These are phyloP conservation scores for Paraconiothyrium brasiliense DNA, from an alignment of 2,329 filamentous ascomycete species.

Conservation along the genomic window DNA sequence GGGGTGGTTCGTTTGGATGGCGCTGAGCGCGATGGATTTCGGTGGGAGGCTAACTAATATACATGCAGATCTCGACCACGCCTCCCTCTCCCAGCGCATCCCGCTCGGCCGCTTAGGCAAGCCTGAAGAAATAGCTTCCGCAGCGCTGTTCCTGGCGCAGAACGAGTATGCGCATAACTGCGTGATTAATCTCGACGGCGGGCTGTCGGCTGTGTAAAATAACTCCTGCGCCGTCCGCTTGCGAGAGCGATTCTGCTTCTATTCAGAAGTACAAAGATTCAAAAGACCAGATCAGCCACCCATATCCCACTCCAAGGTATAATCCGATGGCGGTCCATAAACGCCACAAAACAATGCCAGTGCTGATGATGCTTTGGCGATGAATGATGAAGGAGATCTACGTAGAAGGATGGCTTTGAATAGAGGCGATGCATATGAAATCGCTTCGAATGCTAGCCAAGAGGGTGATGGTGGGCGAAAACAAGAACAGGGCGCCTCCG, in stretches of 20 bases:
- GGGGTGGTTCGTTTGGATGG: neutral
- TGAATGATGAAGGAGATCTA: conserved; percentile 11
- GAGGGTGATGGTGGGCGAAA: neutral
- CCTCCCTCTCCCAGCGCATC: conserved; percentile 61
- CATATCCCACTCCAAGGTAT: conserved; percentile 22
- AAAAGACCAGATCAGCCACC: conserved; percentile 1
- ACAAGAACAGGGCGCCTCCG: neutral
- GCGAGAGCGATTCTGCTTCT: neutral
- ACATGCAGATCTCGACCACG: conserved; percentile 50
- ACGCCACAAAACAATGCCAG: conserved; percentile 27
- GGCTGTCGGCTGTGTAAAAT: conserved; percentile 69
- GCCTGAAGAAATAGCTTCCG: conserved; percentile 79
- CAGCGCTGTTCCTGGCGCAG: conserved; percentile 77
- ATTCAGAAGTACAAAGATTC: neutral
- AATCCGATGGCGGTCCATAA: conserved; percentile 18
- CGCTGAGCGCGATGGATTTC: neutral
- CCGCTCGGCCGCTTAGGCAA: conserved; percentile 73
- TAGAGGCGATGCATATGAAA: neutral
- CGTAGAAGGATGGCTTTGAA: neutral
- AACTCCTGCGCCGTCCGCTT: neutral
- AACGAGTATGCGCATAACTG: conserved; percentile 90
- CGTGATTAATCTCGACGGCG: conserved; percentile 85
- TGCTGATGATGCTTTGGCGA: neutral
- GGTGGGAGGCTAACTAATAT: conserved; percentile 23
- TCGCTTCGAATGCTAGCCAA: conserved; percentile 1